Percentiles rank a stretch among this genome's conserved stretches.
phyloP scores from a whole-genome alignment of 1,284 basidiomycete genomes.

The Coniophora puteana region DNA sequence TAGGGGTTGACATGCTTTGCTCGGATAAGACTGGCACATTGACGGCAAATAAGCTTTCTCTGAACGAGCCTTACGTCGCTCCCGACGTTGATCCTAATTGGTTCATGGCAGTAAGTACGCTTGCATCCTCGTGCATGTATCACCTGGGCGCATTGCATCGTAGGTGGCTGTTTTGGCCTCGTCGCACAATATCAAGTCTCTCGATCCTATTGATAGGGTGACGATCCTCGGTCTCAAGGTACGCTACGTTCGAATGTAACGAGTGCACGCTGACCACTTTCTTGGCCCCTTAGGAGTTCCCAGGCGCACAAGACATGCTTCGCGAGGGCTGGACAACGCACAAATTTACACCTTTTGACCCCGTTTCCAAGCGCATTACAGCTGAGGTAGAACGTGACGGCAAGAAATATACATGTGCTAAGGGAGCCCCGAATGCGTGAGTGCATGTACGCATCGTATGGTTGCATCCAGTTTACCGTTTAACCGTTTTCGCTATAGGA shows the following conservation, averaged over 20 bases:
- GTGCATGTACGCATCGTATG: conserved; percentile 7
- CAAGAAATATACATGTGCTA: conserved; percentile 45
- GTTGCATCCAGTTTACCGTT: not conserved
- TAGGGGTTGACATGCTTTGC: conserved; percentile 55
- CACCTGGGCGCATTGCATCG: not conserved
- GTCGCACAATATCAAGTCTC: conserved; percentile 49
- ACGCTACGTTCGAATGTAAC: not conserved
- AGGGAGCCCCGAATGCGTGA: conserved; percentile 50
- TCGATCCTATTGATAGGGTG: conserved; percentile 56
- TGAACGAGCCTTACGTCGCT: conserved; percentile 44
- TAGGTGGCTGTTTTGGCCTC: conserved; percentile 46
- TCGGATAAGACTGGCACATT: conserved; percentile 55
- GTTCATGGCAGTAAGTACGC: conserved; percentile 47
- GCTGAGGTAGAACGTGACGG: conserved; percentile 51
- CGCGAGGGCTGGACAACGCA: conserved; percentile 45
- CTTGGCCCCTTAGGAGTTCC: conserved; percentile 35
- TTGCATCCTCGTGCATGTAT: not conserved
- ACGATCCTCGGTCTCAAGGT: conserved; percentile 46
- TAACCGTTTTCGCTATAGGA: conserved; percentile 22
- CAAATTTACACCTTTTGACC: conserved; percentile 53
- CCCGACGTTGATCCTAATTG: conserved; percentile 41
- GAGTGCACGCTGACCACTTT: not conserved
- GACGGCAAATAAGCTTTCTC: conserved; percentile 54
- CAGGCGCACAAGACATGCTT: conserved; percentile 45
- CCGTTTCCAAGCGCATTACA: conserved; percentile 54